phyloP scores from a whole-genome alignment of 2,329 filamentous ascomycete genomes.

The Ilyonectria sp. region DNA sequence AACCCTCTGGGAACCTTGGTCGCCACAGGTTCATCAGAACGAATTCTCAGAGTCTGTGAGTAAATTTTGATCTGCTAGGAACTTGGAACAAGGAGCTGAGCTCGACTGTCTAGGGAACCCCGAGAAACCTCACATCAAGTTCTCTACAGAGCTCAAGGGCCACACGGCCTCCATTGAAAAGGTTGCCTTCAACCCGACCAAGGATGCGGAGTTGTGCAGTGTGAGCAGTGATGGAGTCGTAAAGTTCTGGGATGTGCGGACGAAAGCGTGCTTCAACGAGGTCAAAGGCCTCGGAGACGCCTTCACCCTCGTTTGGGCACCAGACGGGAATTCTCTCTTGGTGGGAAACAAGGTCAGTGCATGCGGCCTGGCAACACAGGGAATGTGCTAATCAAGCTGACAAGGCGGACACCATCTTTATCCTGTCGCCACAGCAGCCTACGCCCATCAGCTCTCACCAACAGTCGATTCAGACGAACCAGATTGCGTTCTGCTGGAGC shows the following conservation, averaged over 20 bases:
- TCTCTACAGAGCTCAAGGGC: constrained; percentile 82
- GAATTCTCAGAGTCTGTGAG: constrained; percentile 80
- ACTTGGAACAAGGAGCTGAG: not conserved
- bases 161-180: constrained; percentile 78
- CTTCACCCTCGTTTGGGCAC: constrained; percentile 81
- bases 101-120: constrained; percentile 73
- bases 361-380: not conserved
- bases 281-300: constrained; percentile 77
- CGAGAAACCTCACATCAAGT: constrained; percentile 80
- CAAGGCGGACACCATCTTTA: constrained; percentile 74
- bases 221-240: constrained; percentile 81
- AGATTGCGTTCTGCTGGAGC: constrained; percentile 81
- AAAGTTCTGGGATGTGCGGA: constrained; percentile 86
- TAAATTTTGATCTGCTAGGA: constrained; percentile 31
- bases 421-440: constrained; percentile 73
- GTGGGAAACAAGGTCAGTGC: constrained; percentile 79
- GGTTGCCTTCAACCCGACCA: constrained; percentile 83
- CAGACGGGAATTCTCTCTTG: constrained; percentile 78
- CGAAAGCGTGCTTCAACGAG: constrained; percentile 79
- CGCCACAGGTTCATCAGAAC: constrained; percentile 83
- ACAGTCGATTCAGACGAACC: constrained; percentile 78
- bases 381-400: not conserved
- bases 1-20: constrained; percentile 88
- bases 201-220: constrained; percentile 83
- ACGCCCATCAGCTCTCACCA: constrained; percentile 71